Base-by-base conservation (phyloP, 331 rosid genomes). In the Cydonia oblonga region DNA sequence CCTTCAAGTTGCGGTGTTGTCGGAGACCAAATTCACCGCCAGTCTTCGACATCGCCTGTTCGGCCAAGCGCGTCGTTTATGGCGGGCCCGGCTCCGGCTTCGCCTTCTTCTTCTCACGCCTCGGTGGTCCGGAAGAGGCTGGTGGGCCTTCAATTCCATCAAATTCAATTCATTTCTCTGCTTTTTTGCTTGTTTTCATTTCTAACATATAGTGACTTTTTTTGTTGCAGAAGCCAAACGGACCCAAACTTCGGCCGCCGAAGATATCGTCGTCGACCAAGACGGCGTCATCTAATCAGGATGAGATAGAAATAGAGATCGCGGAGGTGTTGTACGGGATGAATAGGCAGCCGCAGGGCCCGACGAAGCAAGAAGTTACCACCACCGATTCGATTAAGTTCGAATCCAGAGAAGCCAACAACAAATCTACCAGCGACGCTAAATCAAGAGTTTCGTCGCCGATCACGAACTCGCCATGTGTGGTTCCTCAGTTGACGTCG, bases 301-400 rank as follows among this genome's bases (percentile, higher is more conserved):
- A 95, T 4, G 99, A 92, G 82, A 86, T 95, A 81, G 99, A 95
- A 87, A 95, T 87, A 75, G 99, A 95, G 90, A 87, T 95, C 42
- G 99, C 99, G 0, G 97, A 90, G 78, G 99, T 95, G 49, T 75
- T 95, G 86, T 95, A 84, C 78, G 96, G 93, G 35, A 88, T 95
- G 98, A 70, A 75, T 89, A 88, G 96, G 68, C 99, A 91, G 74
- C 97, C 99, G 2, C 99, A 88, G 25, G 96, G 87, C n/a, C 86
- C 90, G 66, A 68, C 90, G 0, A 91, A 89, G 86, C 96, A 88
- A 73, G 97, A 91, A 70, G 56, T 81, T 56, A 15, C 74, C 42
- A 74, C 76, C 12, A 72, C 69, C 42, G 96, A 88, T 67, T 78
- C 86, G 18, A 60, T 79, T n/a, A 92, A 88, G 85, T 67, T 81